These are phyloP conservation scores for Moesziomyces sp. DNA, from an alignment of 1,284 basidiomycete genomes.

Conservation along the genomic window DNA sequence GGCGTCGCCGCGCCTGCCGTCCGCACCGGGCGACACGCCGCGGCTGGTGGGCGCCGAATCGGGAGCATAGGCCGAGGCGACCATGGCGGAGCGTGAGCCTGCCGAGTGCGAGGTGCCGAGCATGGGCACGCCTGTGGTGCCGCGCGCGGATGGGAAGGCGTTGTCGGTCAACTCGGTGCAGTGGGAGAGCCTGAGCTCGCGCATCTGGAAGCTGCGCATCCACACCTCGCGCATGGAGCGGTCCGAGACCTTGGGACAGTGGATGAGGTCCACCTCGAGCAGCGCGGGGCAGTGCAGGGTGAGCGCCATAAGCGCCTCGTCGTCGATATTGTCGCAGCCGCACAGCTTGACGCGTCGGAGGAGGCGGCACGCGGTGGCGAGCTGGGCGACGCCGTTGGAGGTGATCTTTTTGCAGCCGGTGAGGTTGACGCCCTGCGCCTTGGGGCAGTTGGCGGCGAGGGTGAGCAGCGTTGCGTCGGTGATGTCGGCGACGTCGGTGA, in stretches of 20 bases:
- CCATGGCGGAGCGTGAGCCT: constrained; percentile 16
- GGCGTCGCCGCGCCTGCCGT: constrained; percentile 10
- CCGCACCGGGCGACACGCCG: constrained; percentile 42
- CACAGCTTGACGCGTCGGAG: constrained; percentile 74
- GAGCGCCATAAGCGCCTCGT: constrained; percentile 54
- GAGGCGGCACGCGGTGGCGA: constrained; percentile 81
- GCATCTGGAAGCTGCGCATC: constrained; percentile 81
- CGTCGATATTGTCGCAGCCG: constrained; percentile 55
- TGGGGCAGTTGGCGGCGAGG: constrained; percentile 72
- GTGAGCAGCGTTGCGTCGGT: constrained; percentile 55
- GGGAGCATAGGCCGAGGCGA: constrained; percentile 3
- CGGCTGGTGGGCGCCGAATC: constrained; percentile 50
- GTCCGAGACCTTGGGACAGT: constrained; percentile 83
- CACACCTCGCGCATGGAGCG: constrained; percentile 84
- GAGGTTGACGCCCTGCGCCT: constrained; percentile 92
- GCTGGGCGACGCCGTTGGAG: constrained; percentile 79
- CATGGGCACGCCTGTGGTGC: constrained; percentile 39
- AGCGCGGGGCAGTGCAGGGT: constrained; percentile 78
- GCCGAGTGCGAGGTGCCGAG: constrained; percentile 30
- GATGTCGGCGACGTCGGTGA: constrained; percentile 72
- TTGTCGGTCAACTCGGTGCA: constrained; percentile 83
- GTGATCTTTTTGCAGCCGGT: constrained; percentile 84
- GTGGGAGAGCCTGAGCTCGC: constrained; percentile 87
- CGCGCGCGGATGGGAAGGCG: constrained; percentile 79
- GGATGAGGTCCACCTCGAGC: constrained; percentile 91